phyloP scores from a whole-genome alignment of 257 asterid species.

The Mentha longifolia region DNA sequence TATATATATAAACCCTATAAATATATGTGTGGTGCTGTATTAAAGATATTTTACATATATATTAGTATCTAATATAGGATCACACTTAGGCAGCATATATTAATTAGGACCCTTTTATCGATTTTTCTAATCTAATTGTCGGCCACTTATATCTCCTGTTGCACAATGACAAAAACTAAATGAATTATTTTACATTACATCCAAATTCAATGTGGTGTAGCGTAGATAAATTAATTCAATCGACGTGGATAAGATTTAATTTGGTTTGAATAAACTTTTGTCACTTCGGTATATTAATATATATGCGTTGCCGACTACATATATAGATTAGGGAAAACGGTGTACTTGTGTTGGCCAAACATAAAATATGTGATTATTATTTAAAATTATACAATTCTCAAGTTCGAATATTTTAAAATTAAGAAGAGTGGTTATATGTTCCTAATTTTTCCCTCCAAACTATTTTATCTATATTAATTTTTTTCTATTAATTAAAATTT shows the following conservation, averaged over 20 bases:
- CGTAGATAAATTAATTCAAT: not conserved
- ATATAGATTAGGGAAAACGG: too few species aligned
- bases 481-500: too few species aligned
- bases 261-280: not conserved
- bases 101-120: conserved; percentile 12
- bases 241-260: not conserved
- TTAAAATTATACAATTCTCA: too few species aligned
- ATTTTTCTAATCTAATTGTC: conserved; percentile 31
- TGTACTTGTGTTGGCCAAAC: too few species aligned
- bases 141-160: conserved; percentile 28
- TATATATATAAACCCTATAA: not conserved
- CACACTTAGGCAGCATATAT: conserved; percentile 5
- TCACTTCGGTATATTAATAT: not conserved
- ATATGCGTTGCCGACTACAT: not conserved
- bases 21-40: conserved; percentile 23
- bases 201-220: not conserved
- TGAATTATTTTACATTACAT: conserved; percentile 1
- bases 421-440: too few species aligned
- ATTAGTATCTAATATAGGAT: not conserved
- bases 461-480: too few species aligned
- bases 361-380: too few species aligned
- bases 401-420: too few species aligned
- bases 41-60: not conserved
- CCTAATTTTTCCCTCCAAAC: too few species aligned
- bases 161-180: conserved; percentile 11